Evolutionary conservation across 768 basidiomycete genomes (phyloP).

Genomic region (Leccinum subtestaceum): DNA sequence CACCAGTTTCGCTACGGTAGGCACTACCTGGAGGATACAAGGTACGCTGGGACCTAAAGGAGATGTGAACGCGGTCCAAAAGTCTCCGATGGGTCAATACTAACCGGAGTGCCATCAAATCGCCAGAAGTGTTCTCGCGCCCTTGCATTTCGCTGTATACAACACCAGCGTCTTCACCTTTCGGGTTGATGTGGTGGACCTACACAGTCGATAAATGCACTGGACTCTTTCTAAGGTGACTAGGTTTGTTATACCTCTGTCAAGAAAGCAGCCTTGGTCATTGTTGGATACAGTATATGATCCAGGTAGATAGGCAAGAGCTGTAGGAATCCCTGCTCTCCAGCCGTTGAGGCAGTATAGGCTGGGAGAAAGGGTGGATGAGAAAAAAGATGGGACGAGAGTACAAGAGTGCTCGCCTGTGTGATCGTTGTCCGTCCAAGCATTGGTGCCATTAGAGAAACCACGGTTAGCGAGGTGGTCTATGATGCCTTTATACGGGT

Average conservation of each 20-base stretch:
- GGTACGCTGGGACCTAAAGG: conserved; percentile 67
- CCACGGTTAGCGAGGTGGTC: conserved; percentile 94
- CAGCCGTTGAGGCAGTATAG: conserved; percentile 95
- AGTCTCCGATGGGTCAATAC: conserved; percentile 21
- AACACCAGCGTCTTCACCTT: conserved; percentile 91
- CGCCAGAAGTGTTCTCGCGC: conserved; percentile 86
- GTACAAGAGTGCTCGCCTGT: conserved; percentile 39
- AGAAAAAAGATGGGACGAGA: neutral
- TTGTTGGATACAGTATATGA: conserved; percentile 94
- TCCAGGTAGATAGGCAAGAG: conserved; percentile 88
- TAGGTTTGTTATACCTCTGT: conserved; percentile 46
- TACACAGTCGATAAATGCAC: conserved; percentile 29
- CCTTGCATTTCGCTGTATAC: conserved; percentile 98
- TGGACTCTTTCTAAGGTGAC: neutral
- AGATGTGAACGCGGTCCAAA: conserved; percentile 1
- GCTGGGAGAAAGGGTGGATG: conserved; percentile 35
- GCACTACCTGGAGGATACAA: conserved; percentile 80
- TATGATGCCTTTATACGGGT: conserved; percentile 94
- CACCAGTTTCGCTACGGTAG: conserved; percentile 96
- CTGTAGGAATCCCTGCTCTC: conserved; percentile 87
- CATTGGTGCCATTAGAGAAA: conserved; percentile 89
- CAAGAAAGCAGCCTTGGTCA: conserved; percentile 80
- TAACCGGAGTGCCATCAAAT: conserved; percentile 85
- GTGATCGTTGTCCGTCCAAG: conserved; percentile 96
- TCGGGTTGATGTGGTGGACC: conserved; percentile 93